Percentiles rank a stretch among this genome's conserved stretches.
Evolutionary conservation across 2,329 filamentous ascomycete species (phyloP).

Genomic region (Myriosclerotinia curreyana): DNA sequence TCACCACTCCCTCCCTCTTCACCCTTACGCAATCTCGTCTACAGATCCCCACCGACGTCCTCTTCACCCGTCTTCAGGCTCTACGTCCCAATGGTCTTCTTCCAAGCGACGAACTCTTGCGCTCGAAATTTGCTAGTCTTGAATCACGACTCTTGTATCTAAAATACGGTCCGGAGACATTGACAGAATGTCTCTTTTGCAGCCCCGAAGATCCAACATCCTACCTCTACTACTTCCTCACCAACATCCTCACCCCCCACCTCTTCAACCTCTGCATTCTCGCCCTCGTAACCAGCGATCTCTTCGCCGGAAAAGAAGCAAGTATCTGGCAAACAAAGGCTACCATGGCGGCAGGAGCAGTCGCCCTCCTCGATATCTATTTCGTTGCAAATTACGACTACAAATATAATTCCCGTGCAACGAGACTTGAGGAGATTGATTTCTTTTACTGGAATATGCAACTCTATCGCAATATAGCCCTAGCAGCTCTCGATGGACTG

Average conservation of each 20-base stretch:
- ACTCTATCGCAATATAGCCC: conserved; percentile 57
- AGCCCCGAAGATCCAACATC: conserved; percentile 61
- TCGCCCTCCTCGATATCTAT: conserved; percentile 66
- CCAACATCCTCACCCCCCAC: conserved; percentile 72
- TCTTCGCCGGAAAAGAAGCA: conserved; percentile 61
- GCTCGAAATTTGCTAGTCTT: conserved; percentile 64
- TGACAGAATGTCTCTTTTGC: conserved; percentile 82
- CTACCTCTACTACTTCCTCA: conserved; percentile 79
- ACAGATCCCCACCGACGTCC: conserved; percentile 77
- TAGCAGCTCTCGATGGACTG: conserved; percentile 62
- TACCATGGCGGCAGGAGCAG: conserved; percentile 57
- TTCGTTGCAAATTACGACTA: conserved; percentile 63
- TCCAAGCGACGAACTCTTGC: conserved; percentile 60
- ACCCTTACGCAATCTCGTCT: conserved; percentile 72
- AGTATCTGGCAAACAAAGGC: conserved; percentile 67
- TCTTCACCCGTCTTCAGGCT: conserved; percentile 71
- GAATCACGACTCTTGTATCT: conserved; percentile 79
- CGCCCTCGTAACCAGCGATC: conserved; percentile 68
- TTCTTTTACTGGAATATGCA: conserved; percentile 70
- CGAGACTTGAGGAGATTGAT: conserved; percentile 62
- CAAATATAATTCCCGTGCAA: conserved; percentile 59
- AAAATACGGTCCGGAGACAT: conserved; percentile 70
- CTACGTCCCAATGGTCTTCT: conserved; percentile 54
- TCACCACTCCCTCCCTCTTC: conserved; percentile 82
- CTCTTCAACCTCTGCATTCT: conserved; percentile 71